A percentile compares a stretch with the other conserved stretches of the same genome.
Conservation (phyloP, 768 basidiomycete species). For the Multifurca ochricompacta region DNA sequence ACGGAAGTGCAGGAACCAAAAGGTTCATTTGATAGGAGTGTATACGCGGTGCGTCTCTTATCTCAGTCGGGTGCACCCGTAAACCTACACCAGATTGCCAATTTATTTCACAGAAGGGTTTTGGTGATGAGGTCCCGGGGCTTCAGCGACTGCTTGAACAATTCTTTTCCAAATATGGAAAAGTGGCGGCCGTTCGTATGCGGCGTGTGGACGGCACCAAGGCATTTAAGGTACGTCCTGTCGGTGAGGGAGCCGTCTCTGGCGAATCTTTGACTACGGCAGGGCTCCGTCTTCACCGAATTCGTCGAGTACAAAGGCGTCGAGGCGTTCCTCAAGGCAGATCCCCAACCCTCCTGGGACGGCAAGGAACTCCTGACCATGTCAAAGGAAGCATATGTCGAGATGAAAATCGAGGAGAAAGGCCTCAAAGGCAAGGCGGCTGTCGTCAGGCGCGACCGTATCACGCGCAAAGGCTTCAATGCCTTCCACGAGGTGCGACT, state of each 20-base stretch:
- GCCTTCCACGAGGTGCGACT: constrained; percentile 63
- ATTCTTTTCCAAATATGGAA: constrained; percentile 74
- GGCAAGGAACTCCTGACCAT: constrained; percentile 72
- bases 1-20: constrained; percentile 74
- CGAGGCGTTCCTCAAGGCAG: constrained; percentile 68
- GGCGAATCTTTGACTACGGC: background rate
- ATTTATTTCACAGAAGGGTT: constrained; percentile 64
- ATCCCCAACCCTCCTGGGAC: constrained; percentile 76
- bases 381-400: constrained; percentile 89
- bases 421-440: constrained; percentile 73
- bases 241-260: background rate
- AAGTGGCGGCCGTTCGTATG: constrained; percentile 79
- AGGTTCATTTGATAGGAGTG: constrained; percentile 71
- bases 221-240: constrained; percentile 69
- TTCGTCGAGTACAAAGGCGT: constrained; percentile 65
- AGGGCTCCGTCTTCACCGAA: constrained; percentile 93
- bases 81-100: background rate
- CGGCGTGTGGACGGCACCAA: constrained; percentile 70
- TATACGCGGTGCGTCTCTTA: constrained; percentile 69
- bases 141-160: constrained; percentile 69
- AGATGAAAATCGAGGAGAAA: constrained; percentile 96
- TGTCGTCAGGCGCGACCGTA: constrained; percentile 46
- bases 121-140: constrained; percentile 54
- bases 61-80: background rate
- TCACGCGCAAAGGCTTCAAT: constrained; percentile 57